A percentile compares a stretch with the other conserved stretches of the same genome.
Conservation (phyloP, 2,329 filamentous ascomycete genomes). For the Stachybotrys chlorohalonatus region DNA sequence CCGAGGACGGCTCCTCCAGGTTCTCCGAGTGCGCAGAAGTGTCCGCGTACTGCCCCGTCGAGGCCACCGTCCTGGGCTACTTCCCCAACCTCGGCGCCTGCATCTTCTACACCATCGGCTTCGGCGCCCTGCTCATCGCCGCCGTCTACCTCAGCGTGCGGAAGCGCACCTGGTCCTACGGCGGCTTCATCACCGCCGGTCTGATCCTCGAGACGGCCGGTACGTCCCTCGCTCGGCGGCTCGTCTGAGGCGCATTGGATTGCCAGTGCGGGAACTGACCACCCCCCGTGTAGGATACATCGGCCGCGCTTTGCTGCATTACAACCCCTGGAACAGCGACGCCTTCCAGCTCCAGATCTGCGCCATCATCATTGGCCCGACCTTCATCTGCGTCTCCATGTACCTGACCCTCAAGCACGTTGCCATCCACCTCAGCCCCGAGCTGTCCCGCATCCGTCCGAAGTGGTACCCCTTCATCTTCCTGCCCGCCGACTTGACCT, state of each 20-base stretch:
- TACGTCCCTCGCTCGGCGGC: constrained; percentile 13
- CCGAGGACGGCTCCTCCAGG: constrained; percentile 7
- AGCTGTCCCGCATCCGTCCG: constrained; percentile 41
- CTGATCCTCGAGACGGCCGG: constrained; percentile 42
- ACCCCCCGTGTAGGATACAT: constrained; percentile 35
- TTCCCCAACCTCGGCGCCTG: constrained; percentile 47
- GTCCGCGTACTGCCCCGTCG: constrained; percentile 37
- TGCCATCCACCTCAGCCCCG: constrained; percentile 36
- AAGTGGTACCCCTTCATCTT: constrained; percentile 47
- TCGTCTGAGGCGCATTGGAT: background rate
- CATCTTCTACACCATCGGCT: constrained; percentile 42
- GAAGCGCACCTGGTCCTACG: constrained; percentile 48
- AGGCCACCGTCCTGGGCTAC: constrained; percentile 45
- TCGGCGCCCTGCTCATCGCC: constrained; percentile 32
- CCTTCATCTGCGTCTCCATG: constrained; percentile 52
- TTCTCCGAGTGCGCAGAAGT: constrained; percentile 24
- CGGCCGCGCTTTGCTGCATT: constrained; percentile 38
- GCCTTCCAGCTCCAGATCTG: constrained; percentile 52
- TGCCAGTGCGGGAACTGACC: constrained; percentile 2
- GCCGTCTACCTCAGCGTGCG: constrained; percentile 34
- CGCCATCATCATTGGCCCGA: constrained; percentile 49
- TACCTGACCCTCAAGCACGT: constrained; percentile 57
- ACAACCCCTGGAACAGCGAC: constrained; percentile 43
- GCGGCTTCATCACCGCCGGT: constrained; percentile 37
- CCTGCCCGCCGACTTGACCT: constrained; percentile 49